Conservation (phyloP, 2,329 filamentous ascomycete species). For the Fusarium heterosporum region DNA sequence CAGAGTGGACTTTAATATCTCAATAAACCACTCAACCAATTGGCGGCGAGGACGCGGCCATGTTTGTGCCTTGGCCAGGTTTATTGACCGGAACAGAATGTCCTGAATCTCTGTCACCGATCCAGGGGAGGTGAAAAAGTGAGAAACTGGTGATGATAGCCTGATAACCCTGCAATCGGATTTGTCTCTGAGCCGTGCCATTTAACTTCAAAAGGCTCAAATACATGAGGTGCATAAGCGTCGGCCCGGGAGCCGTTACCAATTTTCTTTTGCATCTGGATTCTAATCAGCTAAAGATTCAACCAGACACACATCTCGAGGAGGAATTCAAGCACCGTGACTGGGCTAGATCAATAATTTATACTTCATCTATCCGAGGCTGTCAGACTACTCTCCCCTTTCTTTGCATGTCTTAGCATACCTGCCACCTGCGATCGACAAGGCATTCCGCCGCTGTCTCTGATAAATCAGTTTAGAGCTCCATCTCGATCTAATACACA, state of each 20-base stretch:
- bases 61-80: constrained; percentile 36
- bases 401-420: background rate
- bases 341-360: background rate
- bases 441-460: background rate
- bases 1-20: constrained; percentile 34
- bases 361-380: background rate
- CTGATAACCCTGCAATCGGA: background rate
- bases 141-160: background rate
- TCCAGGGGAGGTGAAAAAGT: background rate
- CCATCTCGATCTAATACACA: background rate
- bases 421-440: background rate
- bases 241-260: constrained; percentile 31
- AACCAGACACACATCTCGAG: background rate
- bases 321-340: background rate
- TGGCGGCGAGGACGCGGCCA: constrained; percentile 28
- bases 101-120: constrained; percentile 25
- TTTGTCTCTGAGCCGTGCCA: constrained; percentile 12
- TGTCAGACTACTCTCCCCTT: background rate
- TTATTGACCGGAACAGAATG: constrained; percentile 41
- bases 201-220: constrained; percentile 11
- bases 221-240: constrained; percentile 12
- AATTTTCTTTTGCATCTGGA: background rate
- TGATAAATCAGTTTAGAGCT: background rate
- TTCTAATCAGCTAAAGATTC: background rate
- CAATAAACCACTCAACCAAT: constrained; percentile 30